Percentiles rank a stretch among this genome's conserved stretches.
Conservation (phyloP, 345 rosid species). For the Eutrema yunnanense region DNA sequence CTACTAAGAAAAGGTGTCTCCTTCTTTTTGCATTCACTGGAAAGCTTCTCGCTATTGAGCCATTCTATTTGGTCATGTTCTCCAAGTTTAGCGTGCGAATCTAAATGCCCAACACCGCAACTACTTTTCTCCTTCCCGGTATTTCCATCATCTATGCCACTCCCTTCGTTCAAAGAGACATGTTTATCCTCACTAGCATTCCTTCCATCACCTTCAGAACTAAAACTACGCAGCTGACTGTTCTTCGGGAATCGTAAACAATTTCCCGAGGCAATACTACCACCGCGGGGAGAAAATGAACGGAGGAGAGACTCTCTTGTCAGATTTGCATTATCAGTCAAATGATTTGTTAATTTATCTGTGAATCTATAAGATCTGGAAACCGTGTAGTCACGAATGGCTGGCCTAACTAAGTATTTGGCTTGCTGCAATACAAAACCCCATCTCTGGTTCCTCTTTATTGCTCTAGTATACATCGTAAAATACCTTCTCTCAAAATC, state of each 20-base stretch:
- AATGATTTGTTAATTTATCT: constrained; percentile 18
- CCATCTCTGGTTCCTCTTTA: constrained; percentile 65
- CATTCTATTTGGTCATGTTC: constrained; percentile 96
- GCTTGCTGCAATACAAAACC: constrained; percentile 42
- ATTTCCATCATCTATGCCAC: constrained; percentile 42
- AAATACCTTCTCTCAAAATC: constrained; percentile 18
- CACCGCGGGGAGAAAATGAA: constrained; percentile 26
- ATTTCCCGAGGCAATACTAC: constrained; percentile 22
- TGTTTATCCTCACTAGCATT: constrained; percentile 68
- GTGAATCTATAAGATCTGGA: constrained; percentile 30
- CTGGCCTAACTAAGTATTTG: constrained; percentile 39
- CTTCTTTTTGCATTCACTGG: constrained; percentile 67
- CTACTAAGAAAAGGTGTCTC: constrained; percentile 71
- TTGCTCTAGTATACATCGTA: constrained; percentile 65
- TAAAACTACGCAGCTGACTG: constrained; percentile 49
- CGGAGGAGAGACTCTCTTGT: constrained; percentile 32
- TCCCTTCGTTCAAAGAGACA: constrained; percentile 43
- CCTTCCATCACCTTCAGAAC: constrained; percentile 84
- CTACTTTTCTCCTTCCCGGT: constrained; percentile 23
- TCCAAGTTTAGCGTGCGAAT: constrained; percentile 73
- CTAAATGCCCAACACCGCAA: constrained; percentile 32
- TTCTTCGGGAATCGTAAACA: constrained; percentile 19
- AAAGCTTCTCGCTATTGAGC: constrained; percentile 71
- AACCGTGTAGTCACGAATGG: constrained; percentile 28
- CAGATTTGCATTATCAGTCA: constrained; percentile 25